These are phyloP conservation scores for Pinus albicaulis DNA, from an alignment of 75 land plant species.

Conservation along the genomic window DNA sequence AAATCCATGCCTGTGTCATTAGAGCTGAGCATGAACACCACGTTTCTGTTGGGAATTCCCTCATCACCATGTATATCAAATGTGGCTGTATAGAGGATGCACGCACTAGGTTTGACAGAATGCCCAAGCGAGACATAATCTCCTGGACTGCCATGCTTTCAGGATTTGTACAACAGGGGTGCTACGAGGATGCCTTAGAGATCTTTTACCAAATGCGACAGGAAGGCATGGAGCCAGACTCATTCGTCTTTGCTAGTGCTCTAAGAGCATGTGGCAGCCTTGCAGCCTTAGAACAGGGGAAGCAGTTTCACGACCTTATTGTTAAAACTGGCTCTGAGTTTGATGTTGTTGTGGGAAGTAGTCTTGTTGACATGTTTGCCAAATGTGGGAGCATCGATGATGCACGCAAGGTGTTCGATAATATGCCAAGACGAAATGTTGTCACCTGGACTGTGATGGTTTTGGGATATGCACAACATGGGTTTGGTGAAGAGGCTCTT, in stretches of 20 bases:
- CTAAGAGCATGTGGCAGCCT: constrained; percentile 68
- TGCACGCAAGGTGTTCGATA: constrained; percentile 57
- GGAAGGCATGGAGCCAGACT: constrained; percentile 27
- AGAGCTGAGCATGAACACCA: constrained; percentile 25
- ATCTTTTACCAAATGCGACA: constrained; percentile 20
- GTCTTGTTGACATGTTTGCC: constrained; percentile 64
- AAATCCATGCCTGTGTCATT: constrained; percentile 28
- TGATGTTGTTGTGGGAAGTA: constrained; percentile 30
- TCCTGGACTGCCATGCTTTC: constrained; percentile 61
- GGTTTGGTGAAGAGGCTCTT: constrained; percentile 52
- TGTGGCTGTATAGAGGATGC: constrained; percentile 27
- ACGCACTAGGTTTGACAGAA: constrained; percentile 4
- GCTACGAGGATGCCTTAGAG: constrained; percentile 48
- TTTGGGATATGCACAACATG: constrained; percentile 66
- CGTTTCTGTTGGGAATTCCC: constrained; percentile 38
- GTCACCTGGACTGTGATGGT: constrained; percentile 85
- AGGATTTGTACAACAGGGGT: constrained; percentile 53
- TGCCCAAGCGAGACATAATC: constrained; percentile 22
- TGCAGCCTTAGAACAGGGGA: constrained; percentile 54
- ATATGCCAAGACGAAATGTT: constrained; percentile 47
- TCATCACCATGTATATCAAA: constrained; percentile 39
- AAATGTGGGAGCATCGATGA: constrained; percentile 68
- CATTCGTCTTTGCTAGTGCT: constrained; percentile 71
- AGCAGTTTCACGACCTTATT: constrained; percentile 37
- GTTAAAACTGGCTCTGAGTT: constrained; percentile 39